Evolutionary conservation across 1,284 basidiomycete species (phyloP).

Genomic region (Singerocomus inundabilis): DNA sequence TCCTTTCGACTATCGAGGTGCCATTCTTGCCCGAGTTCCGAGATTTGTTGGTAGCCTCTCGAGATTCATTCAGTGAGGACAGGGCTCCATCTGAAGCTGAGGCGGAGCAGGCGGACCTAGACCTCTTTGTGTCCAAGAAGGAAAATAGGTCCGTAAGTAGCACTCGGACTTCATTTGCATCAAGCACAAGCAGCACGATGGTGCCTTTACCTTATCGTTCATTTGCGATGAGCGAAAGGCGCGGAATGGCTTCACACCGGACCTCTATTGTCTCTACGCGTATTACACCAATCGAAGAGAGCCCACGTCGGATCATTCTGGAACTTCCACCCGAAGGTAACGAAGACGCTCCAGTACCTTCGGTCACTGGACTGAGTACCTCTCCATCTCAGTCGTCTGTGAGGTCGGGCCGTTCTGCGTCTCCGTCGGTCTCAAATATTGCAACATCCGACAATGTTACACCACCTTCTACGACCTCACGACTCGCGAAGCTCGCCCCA

Average conservation of each 20-base stretch:
- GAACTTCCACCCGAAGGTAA: constrained; percentile 50
- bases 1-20: constrained; percentile 81
- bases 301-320: constrained; percentile 47
- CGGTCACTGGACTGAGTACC: constrained; percentile 40
- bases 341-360: constrained; percentile 35
- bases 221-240: constrained; percentile 35
- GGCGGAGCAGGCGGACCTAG: constrained; percentile 69
- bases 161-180: constrained; percentile 41
- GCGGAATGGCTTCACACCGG: constrained; percentile 40
- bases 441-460: constrained; percentile 10
- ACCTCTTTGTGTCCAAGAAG: constrained; percentile 55
- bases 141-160: constrained; percentile 35
- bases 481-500: constrained; percentile 60
- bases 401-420: constrained; percentile 44
- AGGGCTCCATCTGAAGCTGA: constrained; percentile 45
- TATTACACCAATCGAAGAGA: constrained; percentile 68
- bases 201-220: constrained; percentile 40
- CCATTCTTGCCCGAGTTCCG: constrained; percentile 60
- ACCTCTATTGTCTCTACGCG: constrained; percentile 43
- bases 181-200: constrained; percentile 36
- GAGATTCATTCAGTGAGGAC: constrained; percentile 31
- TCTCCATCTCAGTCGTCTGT: constrained; percentile 74
- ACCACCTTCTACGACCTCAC: constrained; percentile 33
- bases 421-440: constrained; percentile 26
- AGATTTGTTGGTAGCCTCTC: constrained; percentile 32